These are phyloP conservation scores for Penicillium longicatenatum DNA, from an alignment of 495 filamentous ascomycete genomes.

Conservation along the genomic window DNA sequence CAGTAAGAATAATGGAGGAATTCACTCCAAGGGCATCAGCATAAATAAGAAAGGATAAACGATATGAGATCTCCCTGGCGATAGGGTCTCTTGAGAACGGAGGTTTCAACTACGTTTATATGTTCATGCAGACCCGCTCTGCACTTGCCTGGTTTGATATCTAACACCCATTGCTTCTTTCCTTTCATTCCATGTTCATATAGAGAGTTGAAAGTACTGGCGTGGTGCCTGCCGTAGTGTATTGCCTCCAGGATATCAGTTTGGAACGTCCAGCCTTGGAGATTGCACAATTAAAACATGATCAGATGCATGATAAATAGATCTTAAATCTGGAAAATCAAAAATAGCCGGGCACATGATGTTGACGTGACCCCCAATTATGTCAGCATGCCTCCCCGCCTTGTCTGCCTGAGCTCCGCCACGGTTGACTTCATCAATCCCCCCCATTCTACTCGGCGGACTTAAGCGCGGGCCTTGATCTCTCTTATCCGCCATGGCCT, in stretches of 20 bases:
- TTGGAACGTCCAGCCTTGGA: background rate
- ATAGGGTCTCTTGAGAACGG: background rate
- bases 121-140: background rate
- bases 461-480: slow-evolving; percentile 16
- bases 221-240: background rate
- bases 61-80: background rate
- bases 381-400: slow-evolving; percentile 30
- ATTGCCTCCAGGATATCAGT: background rate
- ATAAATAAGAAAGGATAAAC: background rate
- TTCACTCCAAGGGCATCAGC: background rate
- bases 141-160: background rate
- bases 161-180: background rate
- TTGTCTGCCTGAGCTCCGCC: slow-evolving; percentile 34
- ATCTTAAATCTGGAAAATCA: background rate
- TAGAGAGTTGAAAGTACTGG: background rate
- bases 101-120: background rate
- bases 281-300: background rate
- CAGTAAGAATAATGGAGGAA: background rate
- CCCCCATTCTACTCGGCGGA: slow-evolving; percentile 9
- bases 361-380: slow-evolving; percentile 23
- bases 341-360: slow-evolving; percentile 22
- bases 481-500: slow-evolving; percentile 67
- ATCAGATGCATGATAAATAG: background rate
- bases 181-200: background rate
- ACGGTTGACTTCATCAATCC: slow-evolving; percentile 25